Conservation (phyloP, 176 grass and related monocot species). For the Zoysia pacifica region DNA sequence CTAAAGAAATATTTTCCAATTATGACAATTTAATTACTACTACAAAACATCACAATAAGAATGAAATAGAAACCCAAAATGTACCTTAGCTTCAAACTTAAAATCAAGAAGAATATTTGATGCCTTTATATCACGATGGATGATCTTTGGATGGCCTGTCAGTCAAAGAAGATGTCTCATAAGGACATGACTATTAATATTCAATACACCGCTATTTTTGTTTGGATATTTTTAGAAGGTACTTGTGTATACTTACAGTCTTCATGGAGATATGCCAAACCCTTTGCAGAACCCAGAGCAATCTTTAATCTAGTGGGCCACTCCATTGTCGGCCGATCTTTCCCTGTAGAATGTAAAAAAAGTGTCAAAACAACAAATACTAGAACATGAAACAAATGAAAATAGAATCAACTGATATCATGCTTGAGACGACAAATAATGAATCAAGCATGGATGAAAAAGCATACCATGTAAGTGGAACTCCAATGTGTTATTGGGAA, state of each 20-base stretch:
- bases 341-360: conserved; percentile 39
- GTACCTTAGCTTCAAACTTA: conserved; percentile 75
- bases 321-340: conserved; percentile 59
- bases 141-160: conserved; percentile 78
- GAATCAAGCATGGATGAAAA: neutral
- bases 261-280: conserved; percentile 82
- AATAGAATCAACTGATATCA: conserved; percentile 18
- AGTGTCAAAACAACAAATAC: conserved; percentile 1
- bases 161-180: conserved; percentile 28
- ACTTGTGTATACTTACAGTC: conserved; percentile 65
- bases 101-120: conserved; percentile 86
- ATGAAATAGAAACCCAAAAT: conserved; percentile 30
- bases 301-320: conserved; percentile 83
- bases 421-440: neutral
- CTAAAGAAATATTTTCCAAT: neutral
- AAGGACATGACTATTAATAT: neutral
- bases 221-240: neutral
- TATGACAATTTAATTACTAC: neutral
- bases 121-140: conserved; percentile 79
- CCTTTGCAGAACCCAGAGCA: conserved; percentile 81
- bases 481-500: conserved; percentile 74
- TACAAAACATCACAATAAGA: neutral
- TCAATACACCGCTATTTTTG: neutral
- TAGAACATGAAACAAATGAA: conserved; percentile 6
- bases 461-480: conserved; percentile 84